Evolutionary conservation across 768 basidiomycete species (phyloP).

Genomic region (Leucocoprinus birnbaumii): DNA sequence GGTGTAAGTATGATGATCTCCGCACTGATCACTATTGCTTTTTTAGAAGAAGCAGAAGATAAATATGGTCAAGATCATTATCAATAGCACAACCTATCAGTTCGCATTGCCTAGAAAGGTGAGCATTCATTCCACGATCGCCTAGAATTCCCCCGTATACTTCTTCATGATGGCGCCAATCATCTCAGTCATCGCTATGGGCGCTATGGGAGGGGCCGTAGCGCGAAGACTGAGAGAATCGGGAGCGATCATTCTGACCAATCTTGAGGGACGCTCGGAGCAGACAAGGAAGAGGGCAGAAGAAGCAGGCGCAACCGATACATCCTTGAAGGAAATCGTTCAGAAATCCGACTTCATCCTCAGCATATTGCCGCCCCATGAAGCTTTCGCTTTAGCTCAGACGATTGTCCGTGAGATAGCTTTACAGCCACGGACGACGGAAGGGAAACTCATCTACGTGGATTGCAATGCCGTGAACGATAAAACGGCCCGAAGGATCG

Average conservation of each 20-base stretch:
- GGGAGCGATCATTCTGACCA: conserved; percentile 55
- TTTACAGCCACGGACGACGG: conserved; percentile 10
- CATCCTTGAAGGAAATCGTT: conserved; percentile 26
- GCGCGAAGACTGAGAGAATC: conserved; percentile 40
- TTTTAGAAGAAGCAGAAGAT: not conserved
- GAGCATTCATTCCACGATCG: not conserved
- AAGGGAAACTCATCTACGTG: conserved; percentile 35
- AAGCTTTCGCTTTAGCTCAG: conserved; percentile 44
- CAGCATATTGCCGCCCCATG: conserved; percentile 57
- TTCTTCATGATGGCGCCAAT: conserved; percentile 10
- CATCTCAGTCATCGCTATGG: conserved; percentile 51
- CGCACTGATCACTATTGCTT: too few relatives aligned
- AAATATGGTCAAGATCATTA: not conserved
- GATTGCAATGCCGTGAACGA: conserved; percentile 62
- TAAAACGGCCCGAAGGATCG: conserved; percentile 44
- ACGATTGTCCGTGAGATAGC: conserved; percentile 28
- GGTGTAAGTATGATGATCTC: too few relatives aligned
- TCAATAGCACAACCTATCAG: not conserved
- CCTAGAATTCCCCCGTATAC: not conserved
- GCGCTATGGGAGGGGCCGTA: conserved; percentile 60
- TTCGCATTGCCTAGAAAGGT: not conserved
- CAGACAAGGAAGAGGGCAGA: conserved; percentile 44
- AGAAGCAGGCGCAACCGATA: conserved; percentile 46
- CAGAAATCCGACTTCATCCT: conserved; percentile 42
- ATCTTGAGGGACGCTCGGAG: conserved; percentile 50